These are phyloP conservation scores for Colletotrichum sp. DNA, from an alignment of 2,329 filamentous ascomycete species.

Conservation along the genomic window DNA sequence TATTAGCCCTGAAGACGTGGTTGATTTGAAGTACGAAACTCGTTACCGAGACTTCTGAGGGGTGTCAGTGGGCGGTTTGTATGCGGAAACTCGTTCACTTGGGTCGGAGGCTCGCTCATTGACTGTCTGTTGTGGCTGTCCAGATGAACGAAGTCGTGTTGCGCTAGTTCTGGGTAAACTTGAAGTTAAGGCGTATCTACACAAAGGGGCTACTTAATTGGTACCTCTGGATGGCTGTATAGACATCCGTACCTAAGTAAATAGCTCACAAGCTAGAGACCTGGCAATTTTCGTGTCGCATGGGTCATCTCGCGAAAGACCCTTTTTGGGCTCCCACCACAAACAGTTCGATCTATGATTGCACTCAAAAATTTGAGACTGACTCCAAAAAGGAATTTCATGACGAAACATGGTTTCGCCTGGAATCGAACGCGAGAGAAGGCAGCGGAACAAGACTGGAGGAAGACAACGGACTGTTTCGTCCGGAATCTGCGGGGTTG, in stretches of 20 bases:
- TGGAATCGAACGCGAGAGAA: background rate
- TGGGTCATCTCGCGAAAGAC: background rate
- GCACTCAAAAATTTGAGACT: background rate
- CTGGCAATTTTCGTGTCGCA: background rate
- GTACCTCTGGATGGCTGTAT: background rate
- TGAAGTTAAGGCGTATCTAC: background rate
- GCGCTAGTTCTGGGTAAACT: background rate
- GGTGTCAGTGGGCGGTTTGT: fast-evolving
- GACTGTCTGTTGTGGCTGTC: too few species aligned
- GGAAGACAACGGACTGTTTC: background rate
- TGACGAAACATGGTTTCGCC: background rate
- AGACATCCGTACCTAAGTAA: background rate
- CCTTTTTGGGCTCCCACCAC: background rate
- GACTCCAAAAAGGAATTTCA: background rate
- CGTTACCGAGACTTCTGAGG: background rate
- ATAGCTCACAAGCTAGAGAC: background rate
- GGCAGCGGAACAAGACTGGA: background rate
- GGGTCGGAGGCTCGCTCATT: fast-evolving
- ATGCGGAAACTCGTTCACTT: background rate
- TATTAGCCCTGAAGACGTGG: background rate
- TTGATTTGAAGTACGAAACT: background rate
- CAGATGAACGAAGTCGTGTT: too few species aligned
- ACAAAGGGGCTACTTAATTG: background rate
- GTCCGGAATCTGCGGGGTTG: background rate
- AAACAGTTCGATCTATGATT: background rate